Evolutionary conservation across 2,329 filamentous ascomycete genomes (phyloP).

Genomic region (Escovopsis sp.): DNA sequence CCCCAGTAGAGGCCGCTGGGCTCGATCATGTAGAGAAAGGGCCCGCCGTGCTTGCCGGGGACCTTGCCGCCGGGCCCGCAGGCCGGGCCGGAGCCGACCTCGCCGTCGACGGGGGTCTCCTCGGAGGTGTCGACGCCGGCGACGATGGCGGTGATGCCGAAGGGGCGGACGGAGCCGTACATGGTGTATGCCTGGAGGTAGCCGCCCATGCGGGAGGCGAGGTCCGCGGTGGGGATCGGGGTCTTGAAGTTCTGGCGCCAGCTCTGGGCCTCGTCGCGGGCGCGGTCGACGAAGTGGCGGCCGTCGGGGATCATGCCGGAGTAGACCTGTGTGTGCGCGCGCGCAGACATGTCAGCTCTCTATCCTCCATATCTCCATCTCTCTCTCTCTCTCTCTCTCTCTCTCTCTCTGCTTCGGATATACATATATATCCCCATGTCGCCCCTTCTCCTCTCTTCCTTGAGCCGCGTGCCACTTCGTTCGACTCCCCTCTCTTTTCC

Average conservation of each 20-base stretch:
- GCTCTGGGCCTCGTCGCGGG: slow-evolving; percentile 79
- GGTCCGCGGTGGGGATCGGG: slow-evolving; percentile 75
- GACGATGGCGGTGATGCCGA: slow-evolving; percentile 89
- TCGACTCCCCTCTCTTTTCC: background rate
- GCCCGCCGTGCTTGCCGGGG: slow-evolving; percentile 60
- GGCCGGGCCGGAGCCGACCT: slow-evolving; percentile 69
- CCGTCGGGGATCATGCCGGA: slow-evolving; percentile 91
- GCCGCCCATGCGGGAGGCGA: slow-evolving; percentile 84
- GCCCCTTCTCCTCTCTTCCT: too few relatives aligned
- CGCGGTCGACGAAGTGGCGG: slow-evolving; percentile 85
- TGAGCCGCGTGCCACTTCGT: too few relatives aligned
- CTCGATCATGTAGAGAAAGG: slow-evolving; percentile 97
- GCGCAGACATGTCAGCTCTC: slow-evolving; percentile 2
- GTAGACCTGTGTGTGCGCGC: slow-evolving; percentile 49
- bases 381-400: background rate
- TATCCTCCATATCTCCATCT: too few relatives aligned
- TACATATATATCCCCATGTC: background rate
- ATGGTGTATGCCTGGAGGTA: slow-evolving; percentile 97
- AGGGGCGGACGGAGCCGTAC: slow-evolving; percentile 91
- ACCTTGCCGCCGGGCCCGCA: slow-evolving; percentile 75
- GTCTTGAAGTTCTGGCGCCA: slow-evolving; percentile 94
- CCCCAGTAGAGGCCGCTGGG: slow-evolving; percentile 96
- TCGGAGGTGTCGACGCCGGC: slow-evolving; percentile 86
- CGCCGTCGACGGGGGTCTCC: slow-evolving; percentile 73
- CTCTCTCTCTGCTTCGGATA: too few relatives aligned